These are phyloP conservation scores for Knoxdaviesia capensis DNA, from an alignment of 2,329 filamentous ascomycete genomes.

Conservation along the genomic window DNA sequence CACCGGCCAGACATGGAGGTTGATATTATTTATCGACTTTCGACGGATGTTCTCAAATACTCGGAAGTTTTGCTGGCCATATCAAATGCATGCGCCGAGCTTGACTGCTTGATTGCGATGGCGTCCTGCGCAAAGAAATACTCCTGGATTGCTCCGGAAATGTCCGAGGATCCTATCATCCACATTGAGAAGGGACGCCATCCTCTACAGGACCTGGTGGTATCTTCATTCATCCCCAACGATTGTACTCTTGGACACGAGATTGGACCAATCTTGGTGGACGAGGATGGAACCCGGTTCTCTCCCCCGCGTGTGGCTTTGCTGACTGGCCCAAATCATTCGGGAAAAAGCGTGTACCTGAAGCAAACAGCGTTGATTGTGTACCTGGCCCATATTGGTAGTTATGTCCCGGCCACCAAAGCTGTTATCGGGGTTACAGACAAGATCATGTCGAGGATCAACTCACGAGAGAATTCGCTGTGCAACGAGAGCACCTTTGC, in stretches of 20 bases:
- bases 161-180: conserved; percentile 52
- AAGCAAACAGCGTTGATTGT: conserved; percentile 85
- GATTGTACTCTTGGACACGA: conserved; percentile 52
- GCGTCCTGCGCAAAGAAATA: conserved; percentile 59
- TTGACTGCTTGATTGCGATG: conserved; percentile 71
- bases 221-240: conserved; percentile 68
- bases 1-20: conserved; percentile 56
- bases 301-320: conserved; percentile 14
- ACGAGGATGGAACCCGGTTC: conserved; percentile 1
- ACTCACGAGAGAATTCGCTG: conserved; percentile 46
- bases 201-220: conserved; percentile 66
- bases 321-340: conserved; percentile 87
- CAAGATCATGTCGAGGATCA: conserved; percentile 73
- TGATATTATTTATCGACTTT: conserved; percentile 63
- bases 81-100: conserved; percentile 69
- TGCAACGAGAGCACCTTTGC: conserved; percentile 41
- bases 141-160: conserved; percentile 45
- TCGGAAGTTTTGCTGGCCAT: conserved; percentile 43
- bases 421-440: conserved; percentile 76
- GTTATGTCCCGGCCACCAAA: conserved; percentile 64
- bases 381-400: conserved; percentile 82
- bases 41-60: conserved; percentile 47
- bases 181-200: conserved; percentile 65
- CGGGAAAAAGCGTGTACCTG: conserved; percentile 87
- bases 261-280: conserved; percentile 7